Evolutionary conservation across 805 yeast genomes (phyloP).

Genomic region (Wilhelminamyces savonicus): DNA sequence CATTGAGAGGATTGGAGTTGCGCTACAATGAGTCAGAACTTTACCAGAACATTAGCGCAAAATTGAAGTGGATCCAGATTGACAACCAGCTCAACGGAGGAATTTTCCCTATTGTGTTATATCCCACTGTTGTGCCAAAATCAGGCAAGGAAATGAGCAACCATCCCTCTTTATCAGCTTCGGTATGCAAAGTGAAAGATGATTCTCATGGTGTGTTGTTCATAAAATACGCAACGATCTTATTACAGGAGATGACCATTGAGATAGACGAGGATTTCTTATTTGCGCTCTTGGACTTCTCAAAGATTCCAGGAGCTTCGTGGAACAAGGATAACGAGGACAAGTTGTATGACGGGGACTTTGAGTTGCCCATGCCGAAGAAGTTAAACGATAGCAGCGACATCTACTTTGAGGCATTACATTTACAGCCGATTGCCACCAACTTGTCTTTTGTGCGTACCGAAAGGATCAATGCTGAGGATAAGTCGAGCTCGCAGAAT

Average conservation of each 20-base stretch:
- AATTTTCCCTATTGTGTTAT: conserved; percentile 77
- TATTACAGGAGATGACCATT: conserved; percentile 85
- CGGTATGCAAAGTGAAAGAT: conserved; percentile 79
- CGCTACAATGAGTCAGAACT: conserved; percentile 78
- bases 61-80: conserved; percentile 89
- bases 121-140: conserved; percentile 87
- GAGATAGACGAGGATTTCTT: conserved; percentile 93
- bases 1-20: conserved; percentile 73
- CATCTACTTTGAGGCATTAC: conserved; percentile 86
- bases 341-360: conserved; percentile 52
- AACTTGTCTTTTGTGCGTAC: conserved; percentile 89
- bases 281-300: conserved; percentile 73
- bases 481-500: conserved; percentile 51
- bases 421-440: conserved; percentile 84
- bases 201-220: conserved; percentile 85
- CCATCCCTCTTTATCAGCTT: conserved; percentile 88
- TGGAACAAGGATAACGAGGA: conserved; percentile 49
- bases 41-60: conserved; percentile 72
- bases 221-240: conserved; percentile 83
- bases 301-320: conserved; percentile 76
- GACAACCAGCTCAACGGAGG: conserved; percentile 91
- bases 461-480: conserved; percentile 66
- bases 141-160: conserved; percentile 74
- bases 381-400: conserved; percentile 55
- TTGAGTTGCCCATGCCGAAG: conserved; percentile 69